These are phyloP conservation scores for Sindora glabra DNA, from an alignment of 306 rosid genomes.

Conservation along the genomic window DNA sequence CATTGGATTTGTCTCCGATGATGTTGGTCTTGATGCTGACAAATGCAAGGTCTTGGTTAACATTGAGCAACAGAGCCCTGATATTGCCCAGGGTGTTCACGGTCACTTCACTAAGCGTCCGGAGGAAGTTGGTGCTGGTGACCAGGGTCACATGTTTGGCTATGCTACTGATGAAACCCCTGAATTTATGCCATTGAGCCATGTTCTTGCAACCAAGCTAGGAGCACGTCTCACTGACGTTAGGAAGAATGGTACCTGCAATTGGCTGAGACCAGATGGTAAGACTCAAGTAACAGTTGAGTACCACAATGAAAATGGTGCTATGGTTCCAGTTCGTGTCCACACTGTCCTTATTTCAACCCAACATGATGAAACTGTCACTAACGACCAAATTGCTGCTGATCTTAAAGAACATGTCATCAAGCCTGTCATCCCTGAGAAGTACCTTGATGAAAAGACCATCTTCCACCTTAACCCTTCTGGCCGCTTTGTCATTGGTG, in stretches of 20 bases:
- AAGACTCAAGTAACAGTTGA: conserved; percentile 98
- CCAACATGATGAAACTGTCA: conserved; percentile 96
- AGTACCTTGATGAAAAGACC: conserved; percentile 93
- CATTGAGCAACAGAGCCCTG: conserved; percentile 99
- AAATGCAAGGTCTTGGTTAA: conserved; percentile 97
- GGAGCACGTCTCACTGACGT: conserved; percentile 95
- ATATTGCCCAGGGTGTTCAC: conserved; percentile 99
- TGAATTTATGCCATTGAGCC: conserved; percentile 88
- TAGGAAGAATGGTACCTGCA: conserved; percentile 90
- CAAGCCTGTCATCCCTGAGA: conserved; percentile 92
- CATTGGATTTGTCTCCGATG: conserved; percentile 86
- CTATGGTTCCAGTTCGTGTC: conserved; percentile 93
- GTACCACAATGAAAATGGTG: conserved; percentile 83
- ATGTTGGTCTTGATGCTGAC: conserved; percentile 98
- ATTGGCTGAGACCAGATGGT: conserved; percentile 98
- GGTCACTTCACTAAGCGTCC: conserved; percentile 99
- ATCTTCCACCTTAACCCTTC: conserved; percentile 99
- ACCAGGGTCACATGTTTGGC: conserved; percentile 99
- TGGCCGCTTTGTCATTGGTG: conserved; percentile 97
- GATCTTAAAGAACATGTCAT: conserved; percentile 95
- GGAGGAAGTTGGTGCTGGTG: conserved; percentile 99
- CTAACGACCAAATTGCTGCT: conserved; percentile 88
- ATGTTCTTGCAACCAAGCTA: conserved; percentile 92
- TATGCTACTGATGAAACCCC: conserved; percentile 99
- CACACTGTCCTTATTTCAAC: conserved; percentile 99